Evolutionary conservation across 371 early-diverging fungal species (phyloP).

Genomic region (Mortierella sp.): DNA sequence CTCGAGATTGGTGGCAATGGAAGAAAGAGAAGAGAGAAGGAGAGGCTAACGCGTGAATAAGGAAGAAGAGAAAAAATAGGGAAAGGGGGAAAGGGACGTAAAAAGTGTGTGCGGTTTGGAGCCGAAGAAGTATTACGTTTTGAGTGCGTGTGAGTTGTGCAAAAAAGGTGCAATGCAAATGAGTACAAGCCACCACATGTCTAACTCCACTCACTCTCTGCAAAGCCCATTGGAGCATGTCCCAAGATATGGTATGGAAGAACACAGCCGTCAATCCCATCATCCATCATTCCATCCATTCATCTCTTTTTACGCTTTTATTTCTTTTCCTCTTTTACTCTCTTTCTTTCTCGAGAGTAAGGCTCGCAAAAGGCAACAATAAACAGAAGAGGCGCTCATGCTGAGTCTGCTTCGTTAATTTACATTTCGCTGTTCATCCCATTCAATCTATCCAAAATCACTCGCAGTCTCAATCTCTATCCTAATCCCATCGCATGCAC

Average conservation of each 20-base stretch:
- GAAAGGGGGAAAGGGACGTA: no score
- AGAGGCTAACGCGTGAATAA: neutral
- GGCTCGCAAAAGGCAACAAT: no score
- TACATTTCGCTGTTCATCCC: neutral
- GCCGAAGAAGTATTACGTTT: no score
- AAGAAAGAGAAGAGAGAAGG: neutral
- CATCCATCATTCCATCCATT: neutral
- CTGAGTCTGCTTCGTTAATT: no score
- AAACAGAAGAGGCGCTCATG: no score
- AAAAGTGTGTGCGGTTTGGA: no score
- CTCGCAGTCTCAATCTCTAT: no score
- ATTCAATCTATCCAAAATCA: no score
- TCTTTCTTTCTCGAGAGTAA: neutral
- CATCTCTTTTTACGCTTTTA: neutral
- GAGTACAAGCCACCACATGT: neutral
- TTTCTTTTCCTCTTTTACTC: neutral
- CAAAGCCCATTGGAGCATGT: neutral
- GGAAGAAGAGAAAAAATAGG: neutral
- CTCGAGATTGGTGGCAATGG: neutral
- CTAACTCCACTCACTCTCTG: neutral
- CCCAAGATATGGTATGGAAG: neutral
- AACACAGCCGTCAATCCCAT: neutral
- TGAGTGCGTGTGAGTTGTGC: no score
- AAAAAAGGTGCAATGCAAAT: neutral
- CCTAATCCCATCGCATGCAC: constrained; percentile 4